These are phyloP conservation scores for Candida vaughaniae DNA, from an alignment of 805 yeast genomes.

Conservation along the genomic window DNA sequence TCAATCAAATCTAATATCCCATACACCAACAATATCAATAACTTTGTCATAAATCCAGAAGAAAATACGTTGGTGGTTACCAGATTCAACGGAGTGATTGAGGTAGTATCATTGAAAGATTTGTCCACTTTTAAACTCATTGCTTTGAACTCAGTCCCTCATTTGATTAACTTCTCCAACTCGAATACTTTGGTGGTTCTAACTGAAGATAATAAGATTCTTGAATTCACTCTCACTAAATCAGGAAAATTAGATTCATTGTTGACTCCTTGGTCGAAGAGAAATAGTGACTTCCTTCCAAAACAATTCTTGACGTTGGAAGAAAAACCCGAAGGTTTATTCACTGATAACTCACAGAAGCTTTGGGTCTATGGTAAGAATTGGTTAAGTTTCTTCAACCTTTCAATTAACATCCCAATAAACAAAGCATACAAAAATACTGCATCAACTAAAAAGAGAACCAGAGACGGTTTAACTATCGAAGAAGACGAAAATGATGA, in stretches of 20 bases:
- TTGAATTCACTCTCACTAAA: constrained; percentile 56
- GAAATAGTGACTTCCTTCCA: constrained; percentile 75
- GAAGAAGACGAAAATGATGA: constrained; percentile 20
- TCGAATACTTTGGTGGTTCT: constrained; percentile 56
- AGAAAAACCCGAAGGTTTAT: constrained; percentile 75
- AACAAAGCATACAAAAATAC: constrained; percentile 27
- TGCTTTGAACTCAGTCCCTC: constrained; percentile 57
- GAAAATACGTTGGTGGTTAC: constrained; percentile 53
- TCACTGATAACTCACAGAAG: constrained; percentile 38
- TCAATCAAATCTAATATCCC: constrained; percentile 22
- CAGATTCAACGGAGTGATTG: constrained; percentile 66
- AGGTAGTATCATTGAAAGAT: constrained; percentile 36
- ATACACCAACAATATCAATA: constrained; percentile 51
- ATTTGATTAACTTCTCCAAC: constrained; percentile 57
- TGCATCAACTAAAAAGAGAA: constrained; percentile 38
- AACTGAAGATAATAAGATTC: constrained; percentile 71
- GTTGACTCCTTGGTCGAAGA: constrained; percentile 76
- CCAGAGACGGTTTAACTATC: constrained; percentile 40
- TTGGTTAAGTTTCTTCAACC: constrained; percentile 78
- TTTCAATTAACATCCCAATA: constrained; percentile 55
- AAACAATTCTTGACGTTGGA: constrained; percentile 52
- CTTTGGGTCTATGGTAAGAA: constrained; percentile 87
- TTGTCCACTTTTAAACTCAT: constrained; percentile 46
- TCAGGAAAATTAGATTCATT: constrained; percentile 21
- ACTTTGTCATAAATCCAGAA: constrained; percentile 48